Evolutionary conservation across 768 basidiomycete species (phyloP).

Genomic region (Gloeophyllum trabeum): DNA sequence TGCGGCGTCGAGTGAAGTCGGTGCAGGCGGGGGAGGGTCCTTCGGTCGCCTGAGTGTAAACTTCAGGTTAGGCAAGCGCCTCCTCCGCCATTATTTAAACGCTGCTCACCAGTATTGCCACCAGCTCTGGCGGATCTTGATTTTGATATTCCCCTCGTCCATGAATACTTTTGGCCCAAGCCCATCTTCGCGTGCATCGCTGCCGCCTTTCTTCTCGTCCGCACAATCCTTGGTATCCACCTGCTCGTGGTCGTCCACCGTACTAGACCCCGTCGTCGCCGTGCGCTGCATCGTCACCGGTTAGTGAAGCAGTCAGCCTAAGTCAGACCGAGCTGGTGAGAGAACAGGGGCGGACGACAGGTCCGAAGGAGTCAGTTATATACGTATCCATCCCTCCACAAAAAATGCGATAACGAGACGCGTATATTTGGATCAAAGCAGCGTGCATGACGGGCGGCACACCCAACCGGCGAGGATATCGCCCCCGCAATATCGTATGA

Average conservation of each 20-base stretch:
- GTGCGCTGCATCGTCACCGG: too few relatives aligned
- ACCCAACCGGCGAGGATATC: too few relatives aligned
- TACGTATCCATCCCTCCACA: too few relatives aligned
- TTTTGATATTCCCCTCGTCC: conserved; percentile 17
- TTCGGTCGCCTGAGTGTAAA: conserved; percentile 57
- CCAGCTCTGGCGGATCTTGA: conserved; percentile 34
- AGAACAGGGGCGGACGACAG: too few relatives aligned
- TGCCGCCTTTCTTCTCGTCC: background rate
- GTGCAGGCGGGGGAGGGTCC: conserved; percentile 46
- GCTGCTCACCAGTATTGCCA: conserved; percentile 41
- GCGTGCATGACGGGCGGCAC: too few relatives aligned
- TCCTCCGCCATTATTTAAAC: background rate
- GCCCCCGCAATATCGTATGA: too few relatives aligned
- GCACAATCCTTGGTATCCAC: background rate
- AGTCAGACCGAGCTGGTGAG: too few relatives aligned
- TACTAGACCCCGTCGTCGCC: too few relatives aligned
- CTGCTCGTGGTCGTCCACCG: background rate
- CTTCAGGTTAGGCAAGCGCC: background rate
- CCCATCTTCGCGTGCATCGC: background rate
- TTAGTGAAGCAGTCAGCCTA: too few relatives aligned
- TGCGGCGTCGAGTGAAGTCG: conserved; percentile 43
- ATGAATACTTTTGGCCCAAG: conserved; percentile 1
- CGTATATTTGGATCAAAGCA: too few relatives aligned
- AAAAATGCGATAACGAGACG: too few relatives aligned
- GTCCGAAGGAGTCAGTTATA: too few relatives aligned